Evolutionary conservation across 139 green algal genomes (phyloP).

Genomic region (Chlorella sp.): DNA sequence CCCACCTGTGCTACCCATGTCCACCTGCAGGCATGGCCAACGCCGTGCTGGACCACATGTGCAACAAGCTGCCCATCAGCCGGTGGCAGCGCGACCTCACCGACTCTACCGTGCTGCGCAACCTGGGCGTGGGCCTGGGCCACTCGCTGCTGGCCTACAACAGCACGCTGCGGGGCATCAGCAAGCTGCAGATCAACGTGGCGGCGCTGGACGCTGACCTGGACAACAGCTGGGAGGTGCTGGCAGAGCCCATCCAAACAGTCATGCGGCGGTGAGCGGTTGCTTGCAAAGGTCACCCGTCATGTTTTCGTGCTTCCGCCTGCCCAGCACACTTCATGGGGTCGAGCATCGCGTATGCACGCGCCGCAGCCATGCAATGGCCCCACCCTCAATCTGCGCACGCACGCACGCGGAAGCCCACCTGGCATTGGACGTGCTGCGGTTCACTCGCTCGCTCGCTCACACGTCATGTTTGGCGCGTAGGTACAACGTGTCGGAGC

Average conservation of each 20-base stretch:
- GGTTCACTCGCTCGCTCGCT: too few relatives aligned
- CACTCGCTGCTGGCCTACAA: slow-evolving; percentile 91
- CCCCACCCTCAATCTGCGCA: too few relatives aligned
- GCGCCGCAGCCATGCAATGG: too few relatives aligned
- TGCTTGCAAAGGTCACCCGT: too few relatives aligned
- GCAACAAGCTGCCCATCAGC: slow-evolving; percentile 89
- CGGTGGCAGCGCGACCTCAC: slow-evolving; percentile 93
- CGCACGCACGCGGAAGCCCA: too few relatives aligned
- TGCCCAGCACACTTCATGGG: too few relatives aligned
- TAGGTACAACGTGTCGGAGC: slow-evolving; percentile 85
- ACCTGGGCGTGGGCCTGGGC: slow-evolving; percentile 81
- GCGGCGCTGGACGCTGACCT: slow-evolving; percentile 65
- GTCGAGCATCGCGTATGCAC: too few relatives aligned
- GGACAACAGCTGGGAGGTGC: slow-evolving; percentile 83
- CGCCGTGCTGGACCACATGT: slow-evolving; percentile 87
- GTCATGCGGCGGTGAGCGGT: too few relatives aligned
- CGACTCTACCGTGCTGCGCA: slow-evolving; percentile 97
- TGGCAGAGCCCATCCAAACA: slow-evolving; percentile 98
- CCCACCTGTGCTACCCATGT: too few relatives aligned
- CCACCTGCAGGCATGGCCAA: slow-evolving; percentile 98
- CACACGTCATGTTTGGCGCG: too few relatives aligned
- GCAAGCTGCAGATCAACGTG: slow-evolving; percentile 82
- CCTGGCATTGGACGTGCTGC: too few relatives aligned
- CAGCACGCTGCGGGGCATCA: slow-evolving; percentile 72
- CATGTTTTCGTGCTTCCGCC: too few relatives aligned